These are phyloP conservation scores for Geotrichum australiense DNA, from an alignment of 1,139 yeast genomes.

Conservation along the genomic window DNA sequence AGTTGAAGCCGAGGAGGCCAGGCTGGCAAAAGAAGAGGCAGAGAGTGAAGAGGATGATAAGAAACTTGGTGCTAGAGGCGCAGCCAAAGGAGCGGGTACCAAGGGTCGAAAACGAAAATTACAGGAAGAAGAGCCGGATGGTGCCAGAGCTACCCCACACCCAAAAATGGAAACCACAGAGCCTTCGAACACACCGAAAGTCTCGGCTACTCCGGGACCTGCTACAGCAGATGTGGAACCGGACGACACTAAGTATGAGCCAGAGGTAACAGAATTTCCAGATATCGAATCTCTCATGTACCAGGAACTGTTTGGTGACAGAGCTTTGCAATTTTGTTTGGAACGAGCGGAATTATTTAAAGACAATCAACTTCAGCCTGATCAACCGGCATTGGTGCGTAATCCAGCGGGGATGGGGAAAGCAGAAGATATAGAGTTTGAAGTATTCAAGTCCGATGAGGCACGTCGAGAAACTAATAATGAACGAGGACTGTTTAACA, in stretches of 20 bases:
- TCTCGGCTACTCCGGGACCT: slow-evolving; percentile 14
- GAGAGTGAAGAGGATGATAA: slow-evolving; percentile 26
- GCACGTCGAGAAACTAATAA: slow-evolving; percentile 13
- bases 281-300: slow-evolving; percentile 71
- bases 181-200: slow-evolving; percentile 11
- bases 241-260: slow-evolving; percentile 16
- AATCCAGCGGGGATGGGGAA: slow-evolving; percentile 30
- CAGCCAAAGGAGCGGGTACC: slow-evolving; percentile 11
- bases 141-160: slow-evolving; percentile 19
- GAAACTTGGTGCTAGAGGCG: slow-evolving; percentile 14
- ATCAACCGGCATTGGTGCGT: slow-evolving; percentile 55
- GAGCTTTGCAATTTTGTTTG: slow-evolving; percentile 68
- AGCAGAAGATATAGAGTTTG: slow-evolving; percentile 30
- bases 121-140: slow-evolving; percentile 17
- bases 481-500: slow-evolving; percentile 7
- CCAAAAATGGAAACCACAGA: slow-evolving; percentile 16
- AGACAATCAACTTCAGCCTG: slow-evolving; percentile 49
- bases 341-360: slow-evolving; percentile 62
- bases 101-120: slow-evolving; percentile 16
- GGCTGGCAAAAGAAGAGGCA: slow-evolving; percentile 34
- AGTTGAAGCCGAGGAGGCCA: slow-evolving; percentile 74
- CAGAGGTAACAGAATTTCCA: slow-evolving; percentile 17
- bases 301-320: slow-evolving; percentile 73
- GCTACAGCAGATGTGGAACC: slow-evolving; percentile 6
- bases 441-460: slow-evolving; percentile 15